These are phyloP conservation scores for Agapanthus africanus DNA, from an alignment of 106 monocot species.

Conservation along the genomic window DNA sequence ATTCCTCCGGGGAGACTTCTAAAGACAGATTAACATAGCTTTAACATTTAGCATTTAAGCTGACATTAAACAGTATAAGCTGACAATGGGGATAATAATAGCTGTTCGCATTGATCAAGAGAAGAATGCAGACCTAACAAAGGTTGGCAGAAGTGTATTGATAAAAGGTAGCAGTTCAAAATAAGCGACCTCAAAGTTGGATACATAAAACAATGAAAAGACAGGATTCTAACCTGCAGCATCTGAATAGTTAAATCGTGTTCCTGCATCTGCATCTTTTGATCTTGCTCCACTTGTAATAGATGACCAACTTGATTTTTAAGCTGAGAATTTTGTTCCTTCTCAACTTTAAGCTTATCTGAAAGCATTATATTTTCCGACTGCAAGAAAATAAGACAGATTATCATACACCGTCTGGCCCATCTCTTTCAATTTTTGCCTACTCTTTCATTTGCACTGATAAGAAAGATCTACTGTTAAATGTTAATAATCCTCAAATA, in stretches of 20 bases:
- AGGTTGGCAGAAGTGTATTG: not conserved
- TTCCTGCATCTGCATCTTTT: slow-evolving; percentile 73
- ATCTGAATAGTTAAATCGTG: slow-evolving; percentile 58
- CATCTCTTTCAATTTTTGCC: too few species aligned
- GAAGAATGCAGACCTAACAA: not conserved
- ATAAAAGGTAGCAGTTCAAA: not conserved
- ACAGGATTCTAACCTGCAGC: slow-evolving; percentile 47
- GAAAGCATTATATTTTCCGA: slow-evolving; percentile 72
- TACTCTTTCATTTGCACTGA: too few species aligned
- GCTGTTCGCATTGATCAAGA: not conserved
- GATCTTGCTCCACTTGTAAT: slow-evolving; percentile 75
- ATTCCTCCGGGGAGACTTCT: too few species aligned
- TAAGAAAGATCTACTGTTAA: too few species aligned
- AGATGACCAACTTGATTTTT: slow-evolving; percentile 76
- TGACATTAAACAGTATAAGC: too few species aligned
- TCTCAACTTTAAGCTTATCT: slow-evolving; percentile 69
- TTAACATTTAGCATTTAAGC: too few species aligned
- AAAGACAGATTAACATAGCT: too few species aligned
- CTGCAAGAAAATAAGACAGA: slow-evolving; percentile 36
- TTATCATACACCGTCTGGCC: too few species aligned
- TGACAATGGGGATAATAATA: not conserved
- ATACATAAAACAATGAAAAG: not conserved
- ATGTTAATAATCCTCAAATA: too few species aligned
- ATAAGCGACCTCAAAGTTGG: not conserved
- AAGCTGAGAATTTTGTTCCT: slow-evolving; percentile 71